Percentiles rank a stretch among this genome's conserved stretches.
Evolutionary conservation across 208 protist genomes (phyloP).

Genomic region (Acanthamoeba culbertsoni): DNA sequence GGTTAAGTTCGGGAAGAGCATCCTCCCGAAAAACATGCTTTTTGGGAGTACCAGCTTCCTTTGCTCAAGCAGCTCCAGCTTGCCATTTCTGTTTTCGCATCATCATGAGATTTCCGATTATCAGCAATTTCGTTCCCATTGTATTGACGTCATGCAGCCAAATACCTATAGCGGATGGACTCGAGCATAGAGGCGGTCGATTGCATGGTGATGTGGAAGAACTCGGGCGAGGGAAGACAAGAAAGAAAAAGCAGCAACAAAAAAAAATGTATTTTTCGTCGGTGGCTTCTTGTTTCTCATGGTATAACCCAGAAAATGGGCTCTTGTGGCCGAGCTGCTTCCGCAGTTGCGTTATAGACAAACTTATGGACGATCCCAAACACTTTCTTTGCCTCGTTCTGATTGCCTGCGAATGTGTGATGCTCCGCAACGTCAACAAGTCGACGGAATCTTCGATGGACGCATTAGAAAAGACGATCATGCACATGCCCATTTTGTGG

Average conservation of each 20-base stretch:
- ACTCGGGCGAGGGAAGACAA: neutral
- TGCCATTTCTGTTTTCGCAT: neutral
- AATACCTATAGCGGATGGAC: constrained; percentile 28
- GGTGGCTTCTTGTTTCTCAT: too few relatives aligned
- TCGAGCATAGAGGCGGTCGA: constrained; percentile 38
- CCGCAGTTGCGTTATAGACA: neutral
- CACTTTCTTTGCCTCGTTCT: neutral
- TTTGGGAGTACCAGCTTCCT: neutral
- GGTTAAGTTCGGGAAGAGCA: neutral
- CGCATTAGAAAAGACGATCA: neutral
- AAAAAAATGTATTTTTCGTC: too few relatives aligned
- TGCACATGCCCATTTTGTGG: neutral
- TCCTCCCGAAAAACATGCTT: neutral
- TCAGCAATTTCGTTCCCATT: neutral
- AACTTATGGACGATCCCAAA: constrained; percentile 39
- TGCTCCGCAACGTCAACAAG: neutral
- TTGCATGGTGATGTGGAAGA: neutral
- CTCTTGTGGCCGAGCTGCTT: neutral
- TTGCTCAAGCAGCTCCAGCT: constrained; percentile 27
- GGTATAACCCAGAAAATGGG: neutral
- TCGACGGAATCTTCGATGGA: neutral
- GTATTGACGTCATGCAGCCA: neutral
- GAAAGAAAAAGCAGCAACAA: neutral
- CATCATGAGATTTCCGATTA: neutral
- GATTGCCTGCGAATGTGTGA: neutral